Evolutionary conservation across 371 early-diverging fungal species (phyloP), one percentile per base, ranked within the genome.

Genomic region (Spraguea lophii): DNA sequence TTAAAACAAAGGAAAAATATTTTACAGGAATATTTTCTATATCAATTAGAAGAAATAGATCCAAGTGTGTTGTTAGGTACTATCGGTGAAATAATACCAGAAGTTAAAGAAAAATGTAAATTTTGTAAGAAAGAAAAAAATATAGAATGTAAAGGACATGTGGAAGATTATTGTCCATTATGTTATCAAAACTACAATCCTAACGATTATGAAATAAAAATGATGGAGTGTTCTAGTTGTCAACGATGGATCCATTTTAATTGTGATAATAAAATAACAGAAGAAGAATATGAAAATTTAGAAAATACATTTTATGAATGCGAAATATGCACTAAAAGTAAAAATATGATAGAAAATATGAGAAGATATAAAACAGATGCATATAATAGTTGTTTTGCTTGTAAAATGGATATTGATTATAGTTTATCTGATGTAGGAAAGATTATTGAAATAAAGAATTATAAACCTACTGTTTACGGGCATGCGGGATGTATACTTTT

Each of bases 151-250:
- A n/a, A n/a, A n/a, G n/a, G n/a, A n/a, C n/a, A n/a, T n/a, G n/a
- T n/a, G n/a, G n/a, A 41, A 19, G 7, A 41, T n/a, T n/a, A n/a
- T 6, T 52, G 52, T 30, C 7, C 25, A 17, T n/a, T 44, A 4
- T 52, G 52, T 26, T 13, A 12, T 15, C 3, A 52, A 34, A 23
- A 2, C 3, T 52, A 26, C 36, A 17, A 52, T 15, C 1, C 3
- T 1, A 17, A 52, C 25, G 52, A 52, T 34, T 52, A 26, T 44
- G 19, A 34, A 17, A 27, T 15, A 13, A 3, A 21, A 25, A 52
- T 52, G 52, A 15, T 52, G 46, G 9, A 17, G 2, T 52, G 52
- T 35, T 43, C 43, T 44, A 23, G 3, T 23, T 52, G 52, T 34
- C 3, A 15, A 2, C 4, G 25, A 43, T 52, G 52, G 52, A 19